Evolutionary conservation across 805 yeast genomes (phyloP).

Genomic region (Maudiozyma saulgeensis): DNA sequence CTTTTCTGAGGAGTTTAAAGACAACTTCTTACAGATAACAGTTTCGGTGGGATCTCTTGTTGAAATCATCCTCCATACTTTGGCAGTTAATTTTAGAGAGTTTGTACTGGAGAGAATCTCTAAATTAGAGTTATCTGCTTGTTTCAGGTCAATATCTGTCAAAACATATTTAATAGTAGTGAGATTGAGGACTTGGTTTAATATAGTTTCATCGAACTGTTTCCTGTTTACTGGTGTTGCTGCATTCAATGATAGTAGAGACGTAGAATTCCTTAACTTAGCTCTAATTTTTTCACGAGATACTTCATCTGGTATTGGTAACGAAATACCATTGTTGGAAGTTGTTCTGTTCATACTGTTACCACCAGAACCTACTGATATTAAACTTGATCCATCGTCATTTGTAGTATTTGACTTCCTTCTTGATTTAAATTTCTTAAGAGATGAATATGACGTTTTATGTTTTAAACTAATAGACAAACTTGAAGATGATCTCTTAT

Average conservation of each 20-base stretch:
- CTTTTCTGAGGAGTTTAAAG: slow-evolving; percentile 12
- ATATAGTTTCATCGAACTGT: slow-evolving; percentile 20
- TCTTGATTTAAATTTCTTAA: slow-evolving; percentile 23
- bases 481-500: slow-evolving; percentile 17
- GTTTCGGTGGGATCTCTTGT: slow-evolving; percentile 7
- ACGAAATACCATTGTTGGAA: slow-evolving; percentile 39
- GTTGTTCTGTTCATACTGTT: slow-evolving; percentile 8
- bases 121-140: background rate
- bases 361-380: slow-evolving; percentile 4
- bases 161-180: slow-evolving; percentile 17
- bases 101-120: slow-evolving; percentile 8
- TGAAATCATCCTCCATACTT: slow-evolving; percentile 15
- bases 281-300: slow-evolving; percentile 46
- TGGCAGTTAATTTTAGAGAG: slow-evolving; percentile 9
- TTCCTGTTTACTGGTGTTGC: slow-evolving; percentile 16
- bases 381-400: slow-evolving; percentile 7
- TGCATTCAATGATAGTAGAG: slow-evolving; percentile 24
- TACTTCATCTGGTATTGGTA: slow-evolving; percentile 48
- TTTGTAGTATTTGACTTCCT: slow-evolving; percentile 17
- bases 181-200: slow-evolving; percentile 17
- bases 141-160: slow-evolving; percentile 6
- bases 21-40: slow-evolving; percentile 16
- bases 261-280: slow-evolving; percentile 38
- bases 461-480: slow-evolving; percentile 22
- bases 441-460: slow-evolving; percentile 27